These are phyloP conservation scores for Globisporangium radiosum DNA, from an alignment of 352 stramenopile species.

Conservation along the genomic window DNA sequence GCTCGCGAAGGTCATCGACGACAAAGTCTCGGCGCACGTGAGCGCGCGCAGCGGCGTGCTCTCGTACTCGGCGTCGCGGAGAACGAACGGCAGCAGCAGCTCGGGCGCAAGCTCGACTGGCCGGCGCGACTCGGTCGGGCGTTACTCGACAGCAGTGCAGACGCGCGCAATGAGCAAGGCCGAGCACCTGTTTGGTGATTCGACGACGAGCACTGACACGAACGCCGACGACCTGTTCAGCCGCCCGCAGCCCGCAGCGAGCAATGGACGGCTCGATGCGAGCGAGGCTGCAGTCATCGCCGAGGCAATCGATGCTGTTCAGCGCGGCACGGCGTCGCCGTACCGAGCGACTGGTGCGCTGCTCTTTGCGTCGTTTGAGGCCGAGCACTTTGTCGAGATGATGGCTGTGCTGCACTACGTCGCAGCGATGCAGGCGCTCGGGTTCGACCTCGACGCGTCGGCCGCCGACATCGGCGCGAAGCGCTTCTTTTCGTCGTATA, in stretches of 20 bases:
- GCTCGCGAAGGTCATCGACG: slow-evolving; percentile 58
- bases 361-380: slow-evolving; percentile 57
- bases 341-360: slow-evolving; percentile 33
- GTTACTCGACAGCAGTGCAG: slow-evolving; percentile 68
- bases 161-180: slow-evolving; percentile 62
- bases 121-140: slow-evolving; percentile 44
- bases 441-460: slow-evolving; percentile 72
- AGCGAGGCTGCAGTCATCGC: slow-evolving; percentile 24
- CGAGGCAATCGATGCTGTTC: slow-evolving; percentile 25
- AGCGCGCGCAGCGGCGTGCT: slow-evolving; percentile 59
- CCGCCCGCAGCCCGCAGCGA: background rate
- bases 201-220: background rate
- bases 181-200: slow-evolving; percentile 50
- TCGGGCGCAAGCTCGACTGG: slow-evolving; percentile 16
- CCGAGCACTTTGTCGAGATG: slow-evolving; percentile 68
- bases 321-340: slow-evolving; percentile 5
- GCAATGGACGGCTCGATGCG: slow-evolving; percentile 3
- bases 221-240: slow-evolving; percentile 11
- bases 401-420: slow-evolving; percentile 66
- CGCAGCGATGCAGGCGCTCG: slow-evolving; percentile 58
- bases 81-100: slow-evolving; percentile 11
- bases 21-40: slow-evolving; percentile 51
- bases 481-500: slow-evolving; percentile 61
- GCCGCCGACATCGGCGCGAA: slow-evolving; percentile 71
- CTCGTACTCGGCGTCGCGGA: slow-evolving; percentile 27